These are phyloP conservation scores for Helianthus annuus DNA, from an alignment of 129 eudicot genomes.

Conservation along the genomic window DNA sequence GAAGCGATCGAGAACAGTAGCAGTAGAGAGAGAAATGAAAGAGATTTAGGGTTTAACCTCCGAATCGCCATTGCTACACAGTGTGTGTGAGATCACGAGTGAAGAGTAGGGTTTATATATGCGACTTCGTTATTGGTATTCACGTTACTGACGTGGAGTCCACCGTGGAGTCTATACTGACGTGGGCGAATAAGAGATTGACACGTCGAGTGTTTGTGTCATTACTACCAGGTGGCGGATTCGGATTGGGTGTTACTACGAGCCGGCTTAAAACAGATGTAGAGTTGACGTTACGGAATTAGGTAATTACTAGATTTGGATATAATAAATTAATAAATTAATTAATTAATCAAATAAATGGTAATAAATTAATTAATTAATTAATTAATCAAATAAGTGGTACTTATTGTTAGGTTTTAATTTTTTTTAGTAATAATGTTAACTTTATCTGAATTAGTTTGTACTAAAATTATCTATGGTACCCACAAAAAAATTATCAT, in stretches of 20 bases:
- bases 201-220: slow-evolving; percentile 49
- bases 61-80: slow-evolving; percentile 56
- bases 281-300: background rate
- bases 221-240: slow-evolving; percentile 44
- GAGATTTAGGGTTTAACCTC: slow-evolving; percentile 43
- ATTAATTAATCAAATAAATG: background rate
- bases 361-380: background rate
- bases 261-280: slow-evolving; percentile 9
- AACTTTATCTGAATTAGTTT: too few relatives aligned
- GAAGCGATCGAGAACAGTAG: slow-evolving; percentile 22
- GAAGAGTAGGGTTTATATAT: slow-evolving; percentile 31
- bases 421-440: too few relatives aligned
- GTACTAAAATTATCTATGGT: too few relatives aligned
- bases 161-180: slow-evolving; percentile 30
- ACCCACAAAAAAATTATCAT: too few relatives aligned
- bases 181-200: slow-evolving; percentile 34
- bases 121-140: slow-evolving; percentile 18
- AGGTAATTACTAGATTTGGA: background rate
- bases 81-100: slow-evolving; percentile 19
- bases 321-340: background rate
- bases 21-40: slow-evolving; percentile 26
- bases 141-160: slow-evolving; percentile 5
- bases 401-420: too few relatives aligned
- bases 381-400: background rate
- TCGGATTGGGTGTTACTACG: slow-evolving; percentile 40